Base-by-base conservation (phyloP, 257 asterid species). In the Lithospermum erythrorhizon region DNA sequence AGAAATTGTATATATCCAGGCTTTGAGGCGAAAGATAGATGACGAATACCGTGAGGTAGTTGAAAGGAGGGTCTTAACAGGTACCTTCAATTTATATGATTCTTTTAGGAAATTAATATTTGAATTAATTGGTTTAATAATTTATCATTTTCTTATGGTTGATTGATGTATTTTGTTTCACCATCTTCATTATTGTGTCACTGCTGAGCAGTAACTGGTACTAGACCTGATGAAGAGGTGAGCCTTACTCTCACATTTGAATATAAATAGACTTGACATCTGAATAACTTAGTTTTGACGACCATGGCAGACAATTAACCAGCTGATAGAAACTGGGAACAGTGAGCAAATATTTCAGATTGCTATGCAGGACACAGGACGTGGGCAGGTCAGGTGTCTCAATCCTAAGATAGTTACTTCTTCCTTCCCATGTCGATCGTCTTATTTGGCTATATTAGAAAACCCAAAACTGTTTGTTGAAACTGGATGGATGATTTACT, bases 41-140 rank as follows among this genome's bases (percentile, higher is more conserved):
- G 84, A 86, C 10, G 94, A 89, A 65, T 89, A 89, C 75, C 97
- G 97, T 4, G 97, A 89, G 78, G 94, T 86, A 45, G 94, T 89
- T 19, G 97, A 89, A 78, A 76, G 95, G 74, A 79, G 97, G 73
- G 95, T 89, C 58, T 77, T 86, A 41, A 88, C 94, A 79, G 94
- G 96, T 88, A 29, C 22, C 77, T 59, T 65, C 35, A 23, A 65
- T 60, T 59, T 25, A 53, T 20, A 24, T 41, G 22, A 35, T 62
- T 25, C 30, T 45, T 30, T 64, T 9, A 61, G 17, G 14, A 45
- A 53, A 61, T 18, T 23, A 52, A 55, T 53, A 45, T 4, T 56
- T 54, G 9, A 10, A n/a, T 27, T 51, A 22, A 59, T 67, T 2
- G 24, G 55, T 49, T 59, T 53, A 24, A 22, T 27, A 30, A 18